These are phyloP conservation scores for Larix kaempferi DNA, from an alignment of 75 land plant species.

Conservation along the genomic window DNA sequence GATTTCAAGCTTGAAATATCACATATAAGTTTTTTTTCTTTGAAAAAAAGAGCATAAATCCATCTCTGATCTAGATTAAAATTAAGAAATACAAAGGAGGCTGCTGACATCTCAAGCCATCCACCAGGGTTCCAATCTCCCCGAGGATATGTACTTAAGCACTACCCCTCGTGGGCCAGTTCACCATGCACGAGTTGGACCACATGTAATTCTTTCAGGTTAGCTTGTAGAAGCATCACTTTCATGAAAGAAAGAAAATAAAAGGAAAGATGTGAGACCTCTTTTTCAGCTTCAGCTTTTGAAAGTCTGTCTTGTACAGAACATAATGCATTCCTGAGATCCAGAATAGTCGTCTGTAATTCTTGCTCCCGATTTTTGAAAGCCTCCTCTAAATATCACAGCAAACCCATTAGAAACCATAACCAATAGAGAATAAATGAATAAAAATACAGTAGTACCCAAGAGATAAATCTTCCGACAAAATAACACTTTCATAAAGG, in stretches of 20 bases:
- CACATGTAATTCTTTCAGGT: background rate
- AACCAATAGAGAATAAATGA: background rate
- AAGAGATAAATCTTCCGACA: background rate
- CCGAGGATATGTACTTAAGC: no score
- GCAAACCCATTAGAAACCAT: background rate
- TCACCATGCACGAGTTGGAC: no score
- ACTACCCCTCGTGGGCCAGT: no score
- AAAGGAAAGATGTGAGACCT: constrained; percentile 12
- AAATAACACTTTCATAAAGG: background rate
- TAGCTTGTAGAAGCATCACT: background rate
- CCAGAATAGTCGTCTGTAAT: constrained; percentile 27
- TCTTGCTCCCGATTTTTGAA: constrained; percentile 43
- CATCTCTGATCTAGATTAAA: no score
- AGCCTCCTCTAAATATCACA: constrained; percentile 24
- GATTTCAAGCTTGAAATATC: no score
- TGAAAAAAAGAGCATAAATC: no score
- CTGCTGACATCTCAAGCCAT: no score
- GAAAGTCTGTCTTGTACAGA: constrained; percentile 29
- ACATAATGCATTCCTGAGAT: constrained; percentile 21
- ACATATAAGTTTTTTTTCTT: no score
- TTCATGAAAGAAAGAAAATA: background rate
- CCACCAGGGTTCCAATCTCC: no score
- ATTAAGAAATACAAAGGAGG: no score
- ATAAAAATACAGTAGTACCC: background rate
- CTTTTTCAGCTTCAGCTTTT: constrained; percentile 42